Conservation (phyloP, 768 basidiomycete genomes). For the Daedaleopsis sinensis region DNA sequence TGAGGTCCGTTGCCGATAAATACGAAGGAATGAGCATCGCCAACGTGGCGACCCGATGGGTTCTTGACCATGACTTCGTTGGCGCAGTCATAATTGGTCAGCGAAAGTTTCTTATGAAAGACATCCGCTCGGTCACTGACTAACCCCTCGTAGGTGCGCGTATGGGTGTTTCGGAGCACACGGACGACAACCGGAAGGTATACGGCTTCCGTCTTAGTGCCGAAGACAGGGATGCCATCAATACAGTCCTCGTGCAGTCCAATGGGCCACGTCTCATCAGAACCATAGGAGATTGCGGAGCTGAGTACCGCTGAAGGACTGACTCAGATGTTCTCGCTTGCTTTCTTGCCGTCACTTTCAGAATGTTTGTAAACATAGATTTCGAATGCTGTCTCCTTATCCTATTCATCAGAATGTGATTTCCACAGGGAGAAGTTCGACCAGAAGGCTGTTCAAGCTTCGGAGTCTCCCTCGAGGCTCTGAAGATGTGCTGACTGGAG, state of each 20-base stretch:
- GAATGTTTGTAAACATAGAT: too few relatives aligned
- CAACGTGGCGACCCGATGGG: slow-evolving; percentile 83
- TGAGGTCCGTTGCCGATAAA: slow-evolving; percentile 67
- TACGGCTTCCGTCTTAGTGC: slow-evolving; percentile 60
- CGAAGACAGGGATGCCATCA: slow-evolving; percentile 64
- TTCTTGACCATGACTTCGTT: slow-evolving; percentile 75
- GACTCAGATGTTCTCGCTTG: too few relatives aligned
- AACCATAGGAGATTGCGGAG: slow-evolving; percentile 45
- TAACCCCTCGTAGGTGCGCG: slow-evolving; percentile 55
- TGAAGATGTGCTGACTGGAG: too few relatives aligned
- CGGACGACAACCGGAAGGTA: slow-evolving; percentile 65
- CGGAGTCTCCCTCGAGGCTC: too few relatives aligned
- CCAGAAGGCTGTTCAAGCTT: too few relatives aligned
- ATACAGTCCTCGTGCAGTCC: slow-evolving; percentile 62
- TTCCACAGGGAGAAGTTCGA: too few relatives aligned
- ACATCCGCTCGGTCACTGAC: background rate
- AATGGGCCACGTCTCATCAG: slow-evolving; percentile 63
- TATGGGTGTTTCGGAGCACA: slow-evolving; percentile 75
- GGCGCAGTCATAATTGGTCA: slow-evolving; percentile 80
- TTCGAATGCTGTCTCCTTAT: too few relatives aligned
- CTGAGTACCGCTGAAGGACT: background rate
- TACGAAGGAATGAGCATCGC: slow-evolving; percentile 70
- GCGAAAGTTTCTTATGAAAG: slow-evolving; percentile 5
- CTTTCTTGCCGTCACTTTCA: too few relatives aligned
- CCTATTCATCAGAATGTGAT: too few relatives aligned